Base-by-base conservation (phyloP, 163 green algal species). In the Chlamydomonas reinhardtii region DNA sequence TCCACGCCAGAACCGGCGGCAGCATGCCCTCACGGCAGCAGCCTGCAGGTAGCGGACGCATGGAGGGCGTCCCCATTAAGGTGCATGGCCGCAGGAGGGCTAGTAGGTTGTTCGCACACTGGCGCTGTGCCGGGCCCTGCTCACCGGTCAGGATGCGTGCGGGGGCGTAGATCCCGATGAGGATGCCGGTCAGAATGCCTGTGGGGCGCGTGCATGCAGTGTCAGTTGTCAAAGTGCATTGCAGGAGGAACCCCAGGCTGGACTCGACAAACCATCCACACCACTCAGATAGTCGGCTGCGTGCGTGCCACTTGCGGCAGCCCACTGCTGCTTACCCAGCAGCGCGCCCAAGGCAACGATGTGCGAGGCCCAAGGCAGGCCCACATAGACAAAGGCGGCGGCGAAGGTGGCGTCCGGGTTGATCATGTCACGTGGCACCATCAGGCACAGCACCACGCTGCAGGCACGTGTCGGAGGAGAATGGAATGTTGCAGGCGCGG, bases 361-460 rank as follows among this genome's bases (percentile, higher is more conserved):
- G 71, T 91, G 82, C 25, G 84, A 82, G 22, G 86, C 92, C 94
- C 94, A 96, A 25, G 52, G 3, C 76, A 94, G 89, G 37, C 89
- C 91, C 1, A 92, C 85, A 39, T 90, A 91, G 2, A 74, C 61
- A 86, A 97, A 97, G 0, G 95, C 95, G 52, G 90, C 89, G 89
- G 94, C 78, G 52, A 98, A 98, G 22, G 96, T 90, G 9, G 95
- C 93, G 59, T 90, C 27, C 8, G 85, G 56, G 85, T 97, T 85
- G n/a, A 98, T 95, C 15, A 89, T 19, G 0, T 31, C 2, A n/a
- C 68, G 31, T 0, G 87, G 87, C 25, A 94, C 91, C 91, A 94
- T 94, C 56, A 92, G 82, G 25, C 82, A 76, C 74, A 93, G 84
- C 6, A 84, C 86, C 5, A 86, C 61, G 32, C 56, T 64, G 56